Evolutionary conservation across 768 basidiomycete genomes (phyloP).

Genomic region (Serendipita sp.): DNA sequence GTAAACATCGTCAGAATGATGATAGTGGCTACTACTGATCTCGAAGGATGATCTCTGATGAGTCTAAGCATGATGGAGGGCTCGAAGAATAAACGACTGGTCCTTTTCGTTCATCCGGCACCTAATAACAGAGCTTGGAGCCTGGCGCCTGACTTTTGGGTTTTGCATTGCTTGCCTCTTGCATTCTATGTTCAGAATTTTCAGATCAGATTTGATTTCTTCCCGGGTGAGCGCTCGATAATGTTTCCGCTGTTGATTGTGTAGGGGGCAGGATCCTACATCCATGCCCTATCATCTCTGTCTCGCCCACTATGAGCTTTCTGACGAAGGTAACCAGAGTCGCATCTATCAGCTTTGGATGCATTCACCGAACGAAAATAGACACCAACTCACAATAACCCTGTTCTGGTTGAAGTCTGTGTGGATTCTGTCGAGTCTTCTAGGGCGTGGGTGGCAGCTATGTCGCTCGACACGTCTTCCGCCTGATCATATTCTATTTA

Average conservation of each 20-base stretch:
- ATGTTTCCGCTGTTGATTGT: too few species aligned
- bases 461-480: not conserved
- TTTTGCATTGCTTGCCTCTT: too few species aligned
- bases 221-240: too few species aligned
- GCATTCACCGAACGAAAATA: too few species aligned
- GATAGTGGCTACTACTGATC: not conserved
- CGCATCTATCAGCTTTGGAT: too few species aligned
- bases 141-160: not conserved
- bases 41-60: not conserved
- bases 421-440: constrained; percentile 65
- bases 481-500: constrained; percentile 17
- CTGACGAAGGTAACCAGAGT: too few species aligned
- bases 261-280: too few species aligned
- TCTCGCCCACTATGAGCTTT: too few species aligned
- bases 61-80: not conserved
- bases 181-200: too few species aligned
- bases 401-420: constrained; percentile 43
- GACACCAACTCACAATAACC: not conserved
- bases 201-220: too few species aligned
- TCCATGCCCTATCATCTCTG: too few species aligned
- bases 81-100: not conserved
- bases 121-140: not conserved
- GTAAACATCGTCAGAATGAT: not conserved
- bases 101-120: not conserved
- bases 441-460: constrained; percentile 30